Evolutionary conservation across 768 basidiomycete species (phyloP).

Genomic region (Hemileccinum rubropunctum): DNA sequence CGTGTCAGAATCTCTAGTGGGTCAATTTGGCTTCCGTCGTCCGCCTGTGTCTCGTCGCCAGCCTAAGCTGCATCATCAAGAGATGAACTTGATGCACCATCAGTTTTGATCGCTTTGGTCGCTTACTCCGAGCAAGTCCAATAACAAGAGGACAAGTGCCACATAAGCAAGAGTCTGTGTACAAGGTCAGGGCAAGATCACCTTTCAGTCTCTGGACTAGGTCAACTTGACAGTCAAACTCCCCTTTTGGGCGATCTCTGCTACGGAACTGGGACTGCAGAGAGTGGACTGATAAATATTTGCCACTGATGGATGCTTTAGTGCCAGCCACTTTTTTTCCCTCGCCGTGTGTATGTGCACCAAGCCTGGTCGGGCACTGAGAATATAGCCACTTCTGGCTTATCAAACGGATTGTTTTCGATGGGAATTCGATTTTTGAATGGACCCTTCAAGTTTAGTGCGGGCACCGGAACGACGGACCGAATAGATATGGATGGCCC

Average conservation of each 20-base stretch:
- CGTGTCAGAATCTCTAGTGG: too few relatives aligned
- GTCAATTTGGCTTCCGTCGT: too few relatives aligned
- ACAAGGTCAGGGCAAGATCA: slow-evolving; percentile 32
- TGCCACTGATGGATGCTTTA: slow-evolving; percentile 44
- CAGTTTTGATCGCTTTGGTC: too few relatives aligned
- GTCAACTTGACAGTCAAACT: slow-evolving; percentile 33
- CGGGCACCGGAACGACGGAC: not conserved
- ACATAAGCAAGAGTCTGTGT: slow-evolving; percentile 12
- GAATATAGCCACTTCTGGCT: not conserved
- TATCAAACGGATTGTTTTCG: not conserved
- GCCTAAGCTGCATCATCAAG: too few relatives aligned
- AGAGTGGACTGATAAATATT: slow-evolving; percentile 26
- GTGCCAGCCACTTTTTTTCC: slow-evolving; percentile 35
- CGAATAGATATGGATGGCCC: not conserved
- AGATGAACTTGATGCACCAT: too few relatives aligned
- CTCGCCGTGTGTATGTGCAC: slow-evolving; percentile 27
- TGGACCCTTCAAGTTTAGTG: not conserved
- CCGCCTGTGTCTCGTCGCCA: too few relatives aligned
- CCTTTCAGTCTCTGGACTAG: slow-evolving; percentile 24
- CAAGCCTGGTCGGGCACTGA: slow-evolving; percentile 38
- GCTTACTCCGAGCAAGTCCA: too few relatives aligned
- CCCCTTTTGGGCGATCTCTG: slow-evolving; percentile 34
- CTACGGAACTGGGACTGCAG: slow-evolving; percentile 42
- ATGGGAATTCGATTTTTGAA: too few relatives aligned
- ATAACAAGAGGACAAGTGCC: too few relatives aligned